Percentiles rank a stretch among this genome's conserved stretches.
phyloP scores from a whole-genome alignment of 2,329 filamentous ascomycete species.

The Myotisia sp. region DNA sequence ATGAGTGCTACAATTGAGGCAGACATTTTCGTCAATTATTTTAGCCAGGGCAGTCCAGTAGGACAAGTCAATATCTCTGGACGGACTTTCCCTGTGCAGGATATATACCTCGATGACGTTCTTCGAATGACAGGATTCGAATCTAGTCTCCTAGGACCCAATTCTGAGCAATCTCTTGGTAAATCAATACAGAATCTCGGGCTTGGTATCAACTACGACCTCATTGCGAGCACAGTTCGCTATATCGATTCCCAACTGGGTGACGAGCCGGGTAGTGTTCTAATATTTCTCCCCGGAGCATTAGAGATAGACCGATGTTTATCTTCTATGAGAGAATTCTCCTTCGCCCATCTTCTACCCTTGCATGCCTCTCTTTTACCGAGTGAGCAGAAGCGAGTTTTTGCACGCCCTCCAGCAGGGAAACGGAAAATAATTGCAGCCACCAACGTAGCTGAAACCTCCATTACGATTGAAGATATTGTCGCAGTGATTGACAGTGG shows the following conservation, averaged over 20 bases:
- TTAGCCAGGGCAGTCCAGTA: constrained; percentile 55
- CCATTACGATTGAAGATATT: constrained; percentile 95
- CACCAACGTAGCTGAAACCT: constrained; percentile 95
- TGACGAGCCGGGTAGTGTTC: constrained; percentile 63
- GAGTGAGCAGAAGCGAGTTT: constrained; percentile 75
- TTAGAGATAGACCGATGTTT: constrained; percentile 79
- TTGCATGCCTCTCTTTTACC: constrained; percentile 87
- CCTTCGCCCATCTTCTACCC: constrained; percentile 63
- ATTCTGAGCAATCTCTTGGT: constrained; percentile 38
- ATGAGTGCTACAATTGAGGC: constrained; percentile 97
- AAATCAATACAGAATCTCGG: constrained; percentile 59
- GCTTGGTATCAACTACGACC: constrained; percentile 78
- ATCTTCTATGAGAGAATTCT: constrained; percentile 49
- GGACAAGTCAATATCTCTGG: constrained; percentile 76
- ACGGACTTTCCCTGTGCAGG: constrained; percentile 75
- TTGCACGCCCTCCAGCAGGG: constrained; percentile 57
- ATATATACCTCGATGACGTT: constrained; percentile 81
- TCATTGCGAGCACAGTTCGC: constrained; percentile 66
- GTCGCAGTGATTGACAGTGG: constrained; percentile 92
- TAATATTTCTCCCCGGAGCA: constrained; percentile 90
- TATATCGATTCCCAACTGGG: constrained; percentile 67
- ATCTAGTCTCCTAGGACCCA: constrained; percentile 16
- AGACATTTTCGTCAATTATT: constrained; percentile 70
- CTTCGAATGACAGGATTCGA: constrained; percentile 62
- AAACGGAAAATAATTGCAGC: constrained; percentile 87